These are phyloP conservation scores for Globisporangium middletonii DNA, from an alignment of 352 stramenopile species.

Conservation along the genomic window DNA sequence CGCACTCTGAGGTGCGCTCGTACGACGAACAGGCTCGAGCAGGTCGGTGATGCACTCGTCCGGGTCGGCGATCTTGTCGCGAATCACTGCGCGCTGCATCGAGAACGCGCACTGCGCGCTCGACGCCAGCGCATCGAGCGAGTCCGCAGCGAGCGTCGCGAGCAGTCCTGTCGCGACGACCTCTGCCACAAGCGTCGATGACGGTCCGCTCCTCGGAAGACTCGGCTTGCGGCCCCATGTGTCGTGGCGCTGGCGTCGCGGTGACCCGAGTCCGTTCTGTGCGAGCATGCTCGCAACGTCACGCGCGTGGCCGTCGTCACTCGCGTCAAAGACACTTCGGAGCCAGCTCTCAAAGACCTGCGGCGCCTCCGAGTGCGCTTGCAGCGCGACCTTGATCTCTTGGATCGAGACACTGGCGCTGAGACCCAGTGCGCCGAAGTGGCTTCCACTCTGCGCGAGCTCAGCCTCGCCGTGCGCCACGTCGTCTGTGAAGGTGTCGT, in stretches of 20 bases:
- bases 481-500: slow-evolving; percentile 3
- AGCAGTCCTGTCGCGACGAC: slow-evolving; percentile 21
- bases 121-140: slow-evolving; percentile 6
- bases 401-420: slow-evolving; percentile 26
- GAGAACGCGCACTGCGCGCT: slow-evolving; percentile 37
- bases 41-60: slow-evolving; percentile 17
- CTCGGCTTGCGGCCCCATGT: slow-evolving; percentile 9
- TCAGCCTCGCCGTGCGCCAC: background rate
- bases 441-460: too few species aligned
- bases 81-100: slow-evolving; percentile 28
- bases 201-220: slow-evolving; percentile 6
- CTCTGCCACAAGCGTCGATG: slow-evolving; percentile 26
- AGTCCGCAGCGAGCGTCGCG: slow-evolving; percentile 16
- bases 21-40: slow-evolving; percentile 4
- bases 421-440: slow-evolving; percentile 1
- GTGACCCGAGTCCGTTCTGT: slow-evolving; percentile 12
- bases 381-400: slow-evolving; percentile 43
- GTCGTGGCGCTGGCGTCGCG: slow-evolving; percentile 15
- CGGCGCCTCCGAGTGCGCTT: slow-evolving; percentile 34
- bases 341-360: slow-evolving; percentile 52
- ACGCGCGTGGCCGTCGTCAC: slow-evolving; percentile 11
- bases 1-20: background rate
- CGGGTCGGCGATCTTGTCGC: slow-evolving; percentile 43
- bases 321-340: slow-evolving; percentile 23
- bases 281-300: slow-evolving; percentile 8